Percentiles rank a stretch among this genome's conserved stretches.
These are phyloP conservation scores for Podospora didyma DNA, from an alignment of 495 filamentous ascomycete genomes.

Conservation along the genomic window DNA sequence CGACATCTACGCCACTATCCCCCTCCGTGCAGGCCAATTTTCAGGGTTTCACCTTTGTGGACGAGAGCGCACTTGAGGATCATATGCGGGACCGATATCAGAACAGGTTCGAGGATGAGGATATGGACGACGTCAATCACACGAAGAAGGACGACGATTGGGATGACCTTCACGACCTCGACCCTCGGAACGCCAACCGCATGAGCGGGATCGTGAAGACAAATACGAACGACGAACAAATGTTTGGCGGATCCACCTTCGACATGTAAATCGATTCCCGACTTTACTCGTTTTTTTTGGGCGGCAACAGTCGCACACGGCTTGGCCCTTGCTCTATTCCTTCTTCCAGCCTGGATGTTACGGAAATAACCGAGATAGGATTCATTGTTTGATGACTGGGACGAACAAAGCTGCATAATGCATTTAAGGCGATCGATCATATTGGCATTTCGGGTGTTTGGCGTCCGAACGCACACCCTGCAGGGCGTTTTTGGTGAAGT, in stretches of 20 bases:
- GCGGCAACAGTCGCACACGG: neutral
- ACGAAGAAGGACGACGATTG: conserved; percentile 46
- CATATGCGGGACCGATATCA: conserved; percentile 65
- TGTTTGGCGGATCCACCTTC: conserved; percentile 73
- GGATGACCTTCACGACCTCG: conserved; percentile 42
- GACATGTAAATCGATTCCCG: conserved; percentile 37
- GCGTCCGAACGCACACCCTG: conserved; percentile 15
- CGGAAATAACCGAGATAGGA: conserved; percentile 15
- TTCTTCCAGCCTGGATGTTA: conserved; percentile 3
- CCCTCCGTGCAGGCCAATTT: conserved; percentile 97
- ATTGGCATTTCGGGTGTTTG: conserved; percentile 20
- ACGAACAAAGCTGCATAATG: conserved; percentile 24
- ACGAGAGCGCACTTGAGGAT: conserved; percentile 92
- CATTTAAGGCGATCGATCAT: conserved; percentile 28
- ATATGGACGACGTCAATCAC: conserved; percentile 46
- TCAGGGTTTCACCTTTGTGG: conserved; percentile 96
- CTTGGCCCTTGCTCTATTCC: neutral
- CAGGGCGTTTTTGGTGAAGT: conserved; percentile 20
- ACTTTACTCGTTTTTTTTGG: conserved; percentile 4
- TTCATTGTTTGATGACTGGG: conserved; percentile 20
- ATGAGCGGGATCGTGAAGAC: conserved; percentile 74
- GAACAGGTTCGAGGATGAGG: conserved; percentile 63
- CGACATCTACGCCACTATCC: conserved; percentile 83
- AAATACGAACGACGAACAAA: conserved; percentile 59
- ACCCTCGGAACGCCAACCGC: conserved; percentile 47